These are phyloP conservation scores for Hysterangium stoloniferum DNA, from an alignment of 768 basidiomycete genomes.

Conservation along the genomic window DNA sequence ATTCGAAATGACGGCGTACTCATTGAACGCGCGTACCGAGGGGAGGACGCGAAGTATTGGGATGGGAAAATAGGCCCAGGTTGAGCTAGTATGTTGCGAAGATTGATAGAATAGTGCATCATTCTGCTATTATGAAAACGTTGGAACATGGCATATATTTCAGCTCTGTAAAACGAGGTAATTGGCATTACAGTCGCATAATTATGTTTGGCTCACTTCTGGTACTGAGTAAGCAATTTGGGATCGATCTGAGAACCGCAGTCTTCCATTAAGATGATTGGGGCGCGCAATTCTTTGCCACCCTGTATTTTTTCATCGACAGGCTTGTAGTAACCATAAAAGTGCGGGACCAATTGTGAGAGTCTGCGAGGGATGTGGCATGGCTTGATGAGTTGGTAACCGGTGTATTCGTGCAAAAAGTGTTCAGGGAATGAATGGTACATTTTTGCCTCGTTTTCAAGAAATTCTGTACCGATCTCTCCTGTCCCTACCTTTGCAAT, in stretches of 20 bases:
- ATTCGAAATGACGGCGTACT: background rate
- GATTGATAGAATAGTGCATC: background rate
- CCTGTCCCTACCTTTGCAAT: background rate
- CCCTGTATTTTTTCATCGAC: background rate
- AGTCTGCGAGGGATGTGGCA: background rate
- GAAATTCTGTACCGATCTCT: background rate
- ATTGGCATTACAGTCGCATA: background rate
- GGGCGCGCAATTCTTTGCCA: background rate
- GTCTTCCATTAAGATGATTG: conserved; percentile 2
- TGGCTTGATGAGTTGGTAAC: background rate
- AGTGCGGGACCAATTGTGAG: background rate
- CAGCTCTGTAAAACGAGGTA: background rate
- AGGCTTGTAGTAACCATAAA: conserved; percentile 8
- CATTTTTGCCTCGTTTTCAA: conserved; percentile 1
- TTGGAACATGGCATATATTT: background rate
- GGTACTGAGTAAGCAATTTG: background rate
- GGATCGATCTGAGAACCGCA: background rate
- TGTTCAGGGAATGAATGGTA: background rate
- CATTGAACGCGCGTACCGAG: background rate
- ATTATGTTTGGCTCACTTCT: background rate
- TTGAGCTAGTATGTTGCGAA: conserved; percentile 1
- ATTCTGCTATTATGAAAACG: background rate
- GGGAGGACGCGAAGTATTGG: background rate
- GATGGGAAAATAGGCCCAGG: background rate
- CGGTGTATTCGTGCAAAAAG: background rate